These are phyloP conservation scores for Neocallimastix lanati DNA, from an alignment of 192 early-diverging fungal species.

Conservation along the genomic window DNA sequence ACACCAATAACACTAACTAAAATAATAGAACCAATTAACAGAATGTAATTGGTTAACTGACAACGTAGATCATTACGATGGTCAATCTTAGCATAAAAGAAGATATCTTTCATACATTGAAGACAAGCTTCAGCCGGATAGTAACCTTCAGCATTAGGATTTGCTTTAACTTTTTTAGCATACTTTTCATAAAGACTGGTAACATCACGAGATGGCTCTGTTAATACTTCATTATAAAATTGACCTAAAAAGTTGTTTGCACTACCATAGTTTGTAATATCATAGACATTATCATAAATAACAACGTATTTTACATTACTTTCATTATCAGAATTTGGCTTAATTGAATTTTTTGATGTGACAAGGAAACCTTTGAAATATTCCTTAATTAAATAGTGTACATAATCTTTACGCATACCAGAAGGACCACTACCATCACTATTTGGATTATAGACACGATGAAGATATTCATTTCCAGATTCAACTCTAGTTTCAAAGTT, in stretches of 20 bases:
- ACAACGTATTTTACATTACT: constrained; percentile 7
- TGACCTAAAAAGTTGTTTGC: not conserved
- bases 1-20: constrained; percentile 71
- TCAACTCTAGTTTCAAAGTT: not conserved
- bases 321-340: not conserved
- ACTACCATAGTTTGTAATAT: constrained; percentile 16
- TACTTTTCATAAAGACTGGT: constrained; percentile 43
- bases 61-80: constrained; percentile 59
- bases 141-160: constrained; percentile 35
- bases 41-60: constrained; percentile 67
- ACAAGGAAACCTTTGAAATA: not conserved
- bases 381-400: not conserved
- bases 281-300: constrained; percentile 35
- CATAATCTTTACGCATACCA: not conserved
- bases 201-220: constrained; percentile 31
- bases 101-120: constrained; percentile 63
- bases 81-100: constrained; percentile 76
- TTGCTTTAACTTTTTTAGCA: constrained; percentile 36
- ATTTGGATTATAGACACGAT: not conserved
- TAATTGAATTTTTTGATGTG: not conserved
- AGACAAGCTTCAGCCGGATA: constrained; percentile 16
- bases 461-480: not conserved
- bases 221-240: not conserved
- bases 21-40: constrained; percentile 59
- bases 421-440: not conserved